Percentiles rank a stretch among this genome's conserved stretches.
Conservation (phyloP, 1,284 basidiomycete species). For the Trichosporon asahii region DNA sequence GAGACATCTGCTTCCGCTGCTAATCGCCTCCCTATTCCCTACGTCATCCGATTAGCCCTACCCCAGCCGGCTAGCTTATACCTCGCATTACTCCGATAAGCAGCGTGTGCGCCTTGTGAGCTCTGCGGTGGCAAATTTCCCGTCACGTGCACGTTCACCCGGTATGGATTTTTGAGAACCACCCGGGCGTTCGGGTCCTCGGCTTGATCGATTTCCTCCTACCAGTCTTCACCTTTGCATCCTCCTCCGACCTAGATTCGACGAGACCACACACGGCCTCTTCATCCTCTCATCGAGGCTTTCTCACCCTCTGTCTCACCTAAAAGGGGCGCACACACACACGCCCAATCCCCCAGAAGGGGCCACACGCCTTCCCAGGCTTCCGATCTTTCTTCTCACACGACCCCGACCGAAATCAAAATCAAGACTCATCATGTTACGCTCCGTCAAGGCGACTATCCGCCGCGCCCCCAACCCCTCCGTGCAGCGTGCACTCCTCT, state of each 20-base stretch:
- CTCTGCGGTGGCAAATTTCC: slow-evolving; percentile 1
- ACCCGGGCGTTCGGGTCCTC: not conserved
- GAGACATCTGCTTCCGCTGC: not conserved
- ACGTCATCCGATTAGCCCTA: slow-evolving; percentile 1
- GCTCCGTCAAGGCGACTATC: slow-evolving; percentile 19
- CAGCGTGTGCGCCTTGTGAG: not conserved
- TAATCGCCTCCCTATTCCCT: not conserved
- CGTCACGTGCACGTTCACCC: not conserved
- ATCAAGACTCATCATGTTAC: slow-evolving; percentile 19
- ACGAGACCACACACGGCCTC: not conserved
- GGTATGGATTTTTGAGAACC: slow-evolving; percentile 5
- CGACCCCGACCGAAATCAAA: not conserved
- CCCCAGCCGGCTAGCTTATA: not conserved
- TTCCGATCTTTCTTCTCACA: not conserved
- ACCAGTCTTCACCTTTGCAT: not conserved
- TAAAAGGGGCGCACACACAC: not conserved
- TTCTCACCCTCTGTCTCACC: not conserved
- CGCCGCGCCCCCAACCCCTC: not conserved
- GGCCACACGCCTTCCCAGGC: not conserved
- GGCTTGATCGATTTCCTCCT: not conserved
- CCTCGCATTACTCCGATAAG: slow-evolving; percentile 6
- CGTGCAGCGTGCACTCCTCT: not conserved
- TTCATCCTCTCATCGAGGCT: not conserved
- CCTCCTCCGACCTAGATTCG: not conserved
- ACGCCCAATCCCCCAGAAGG: not conserved